Percentiles rank a stretch among this genome's conserved stretches.
phyloP scores from a whole-genome alignment of 441 rosid genomes.

The Melastoma candidum region DNA sequence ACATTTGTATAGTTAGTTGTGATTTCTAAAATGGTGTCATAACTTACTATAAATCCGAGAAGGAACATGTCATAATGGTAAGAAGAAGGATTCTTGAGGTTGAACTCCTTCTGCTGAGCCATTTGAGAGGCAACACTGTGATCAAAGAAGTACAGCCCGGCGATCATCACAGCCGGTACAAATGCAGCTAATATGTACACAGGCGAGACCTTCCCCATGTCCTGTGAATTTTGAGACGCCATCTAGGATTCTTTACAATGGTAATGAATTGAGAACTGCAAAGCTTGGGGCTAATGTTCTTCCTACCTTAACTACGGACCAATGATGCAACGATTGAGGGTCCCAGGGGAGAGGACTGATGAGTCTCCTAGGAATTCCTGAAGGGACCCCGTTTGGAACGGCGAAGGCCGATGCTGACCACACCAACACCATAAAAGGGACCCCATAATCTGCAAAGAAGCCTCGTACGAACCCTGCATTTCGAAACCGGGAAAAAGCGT shows the following conservation, averaged over 20 bases:
- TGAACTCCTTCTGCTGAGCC: conserved; percentile 87
- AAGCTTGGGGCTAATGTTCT: too few species aligned
- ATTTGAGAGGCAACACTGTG: conserved; percentile 84
- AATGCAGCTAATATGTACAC: conserved; percentile 58
- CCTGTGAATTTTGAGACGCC: conserved; percentile 26
- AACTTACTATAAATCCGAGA: conserved; percentile 55
- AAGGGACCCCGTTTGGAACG: conserved; percentile 40
- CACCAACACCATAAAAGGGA: conserved; percentile 62
- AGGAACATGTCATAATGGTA: conserved; percentile 72
- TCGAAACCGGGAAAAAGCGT: too few species aligned
- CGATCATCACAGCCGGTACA: conserved; percentile 76
- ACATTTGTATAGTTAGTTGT: too few species aligned
- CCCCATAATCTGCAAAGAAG: conserved; percentile 72
- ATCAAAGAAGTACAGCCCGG: conserved; percentile 83
- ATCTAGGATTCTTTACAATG: conserved; percentile 3
- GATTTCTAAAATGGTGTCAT: too few species aligned
- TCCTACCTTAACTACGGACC: conserved; percentile 67
- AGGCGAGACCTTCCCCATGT: conserved; percentile 62
- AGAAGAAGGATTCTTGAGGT: conserved; percentile 74
- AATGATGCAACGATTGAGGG: conserved; percentile 44
- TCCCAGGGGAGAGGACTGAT: conserved; percentile 68
- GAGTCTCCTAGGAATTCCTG: conserved; percentile 73
- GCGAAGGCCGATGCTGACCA: conserved; percentile 55
- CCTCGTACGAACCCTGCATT: conserved; percentile 59
- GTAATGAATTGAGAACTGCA: too few species aligned